Conservation (phyloP, 768 basidiomycete genomes). For the Kwoniella shandongensis region DNA sequence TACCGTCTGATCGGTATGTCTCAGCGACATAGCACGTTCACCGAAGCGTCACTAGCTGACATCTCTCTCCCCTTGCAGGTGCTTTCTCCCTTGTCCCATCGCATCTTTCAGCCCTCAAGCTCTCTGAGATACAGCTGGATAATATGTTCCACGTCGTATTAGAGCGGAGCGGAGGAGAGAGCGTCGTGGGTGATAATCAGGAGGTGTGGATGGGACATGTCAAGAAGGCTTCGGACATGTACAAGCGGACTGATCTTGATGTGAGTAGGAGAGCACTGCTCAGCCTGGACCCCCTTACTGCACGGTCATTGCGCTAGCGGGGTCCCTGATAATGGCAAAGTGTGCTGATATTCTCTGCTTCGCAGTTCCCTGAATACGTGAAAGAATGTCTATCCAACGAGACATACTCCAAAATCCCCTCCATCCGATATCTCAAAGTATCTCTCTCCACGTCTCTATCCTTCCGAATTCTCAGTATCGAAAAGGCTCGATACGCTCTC, state of each 20-base stretch:
- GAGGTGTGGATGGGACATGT: slow-evolving; percentile 15
- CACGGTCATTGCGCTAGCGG: no score
- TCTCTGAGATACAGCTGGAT: slow-evolving; percentile 40
- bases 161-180: slow-evolving; percentile 31
- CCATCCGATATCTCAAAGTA: slow-evolving; percentile 22
- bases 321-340: no score
- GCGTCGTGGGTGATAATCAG: slow-evolving; percentile 9
- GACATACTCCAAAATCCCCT: slow-evolving; percentile 37
- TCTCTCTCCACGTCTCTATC: slow-evolving; percentile 25
- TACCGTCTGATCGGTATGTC: slow-evolving; percentile 43
- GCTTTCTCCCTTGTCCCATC: slow-evolving; percentile 6
- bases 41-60: slow-evolving; percentile 10
- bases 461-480: slow-evolving; percentile 8
- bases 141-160: slow-evolving; percentile 31
- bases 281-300: no score
- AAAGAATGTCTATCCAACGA: slow-evolving; percentile 38
- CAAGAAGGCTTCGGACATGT: slow-evolving; percentile 28
- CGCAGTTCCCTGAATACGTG: slow-evolving; percentile 32
- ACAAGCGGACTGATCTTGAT: slow-evolving; percentile 20
- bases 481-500: slow-evolving; percentile 9
- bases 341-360: no score
- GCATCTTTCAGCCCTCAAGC: slow-evolving; percentile 17
- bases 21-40: background rate
- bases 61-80: slow-evolving; percentile 9
- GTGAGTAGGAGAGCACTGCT: slow-evolving; percentile 30